Conservation (phyloP, 2,329 filamentous ascomycete genomes). For the Fusarium redolens region DNA sequence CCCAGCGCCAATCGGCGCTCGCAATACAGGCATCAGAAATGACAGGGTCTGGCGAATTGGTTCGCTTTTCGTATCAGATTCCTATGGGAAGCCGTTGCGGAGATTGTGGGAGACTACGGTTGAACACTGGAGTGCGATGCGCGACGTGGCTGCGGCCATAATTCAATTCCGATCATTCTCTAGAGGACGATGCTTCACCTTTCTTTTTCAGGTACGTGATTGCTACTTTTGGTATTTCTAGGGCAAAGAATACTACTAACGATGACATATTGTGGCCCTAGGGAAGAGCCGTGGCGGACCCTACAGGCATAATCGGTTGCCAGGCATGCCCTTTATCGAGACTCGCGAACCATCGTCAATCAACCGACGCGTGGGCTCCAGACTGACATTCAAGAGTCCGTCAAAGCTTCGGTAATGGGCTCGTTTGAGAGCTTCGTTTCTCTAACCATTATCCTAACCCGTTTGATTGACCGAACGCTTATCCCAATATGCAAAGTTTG, state of each 20-base stretch:
- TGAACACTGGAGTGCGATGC: constrained; percentile 90
- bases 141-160: constrained; percentile 67
- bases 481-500: background rate
- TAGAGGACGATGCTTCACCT: constrained; percentile 68
- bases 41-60: constrained; percentile 59
- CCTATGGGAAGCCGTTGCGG: constrained; percentile 89
- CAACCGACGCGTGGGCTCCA: background rate
- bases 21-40: constrained; percentile 86
- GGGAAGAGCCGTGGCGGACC: constrained; percentile 2
- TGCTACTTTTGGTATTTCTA: background rate
- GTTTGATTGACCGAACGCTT: constrained; percentile 24
- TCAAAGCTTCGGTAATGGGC: background rate
- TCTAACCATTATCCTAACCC: constrained; percentile 4
- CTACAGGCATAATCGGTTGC: background rate
- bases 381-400: background rate
- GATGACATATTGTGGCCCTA: background rate
- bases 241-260: constrained; percentile 13
- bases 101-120: constrained; percentile 92
- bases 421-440: background rate
- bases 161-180: constrained; percentile 91
- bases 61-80: constrained; percentile 50
- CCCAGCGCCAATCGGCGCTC: constrained; percentile 79
- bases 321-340: background rate
- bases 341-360: background rate
- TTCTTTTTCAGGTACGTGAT: constrained; percentile 11